These are phyloP conservation scores for Sanghuangporus weigelae DNA, from an alignment of 1,284 basidiomycete species.

Conservation along the genomic window DNA sequence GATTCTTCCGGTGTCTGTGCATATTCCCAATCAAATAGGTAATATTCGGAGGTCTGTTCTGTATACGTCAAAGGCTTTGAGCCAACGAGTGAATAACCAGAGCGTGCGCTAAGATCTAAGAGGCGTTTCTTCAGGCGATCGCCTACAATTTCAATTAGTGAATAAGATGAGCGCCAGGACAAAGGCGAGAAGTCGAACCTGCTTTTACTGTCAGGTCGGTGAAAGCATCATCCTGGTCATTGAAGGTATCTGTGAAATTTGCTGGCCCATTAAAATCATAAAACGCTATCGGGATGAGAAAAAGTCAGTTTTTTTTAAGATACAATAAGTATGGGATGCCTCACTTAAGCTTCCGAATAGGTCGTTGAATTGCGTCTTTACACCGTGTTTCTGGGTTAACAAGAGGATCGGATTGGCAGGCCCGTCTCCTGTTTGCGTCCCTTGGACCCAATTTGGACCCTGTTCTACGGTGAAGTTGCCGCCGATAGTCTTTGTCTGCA, in stretches of 20 bases:
- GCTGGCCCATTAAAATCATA: constrained; percentile 44
- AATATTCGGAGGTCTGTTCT: constrained; percentile 49
- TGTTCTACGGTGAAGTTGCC: constrained; percentile 45
- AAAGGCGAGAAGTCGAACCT: constrained; percentile 28
- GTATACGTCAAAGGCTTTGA: constrained; percentile 37
- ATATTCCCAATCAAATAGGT: constrained; percentile 48
- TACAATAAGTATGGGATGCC: constrained; percentile 20
- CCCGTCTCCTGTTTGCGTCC: constrained; percentile 47
- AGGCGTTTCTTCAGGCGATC: constrained; percentile 34
- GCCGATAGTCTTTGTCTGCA: constrained; percentile 45
- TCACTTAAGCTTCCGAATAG: constrained; percentile 45
- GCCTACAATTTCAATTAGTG: constrained; percentile 28
- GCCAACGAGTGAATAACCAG: constrained; percentile 45
- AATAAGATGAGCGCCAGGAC: constrained; percentile 1
- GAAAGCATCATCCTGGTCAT: constrained; percentile 37
- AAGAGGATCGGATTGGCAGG: constrained; percentile 55
- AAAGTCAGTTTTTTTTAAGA: not conserved
- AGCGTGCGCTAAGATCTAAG: constrained; percentile 44
- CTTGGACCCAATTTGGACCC: constrained; percentile 72
- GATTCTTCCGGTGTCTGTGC: constrained; percentile 55
- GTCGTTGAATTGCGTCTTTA: constrained; percentile 43
- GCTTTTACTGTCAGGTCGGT: constrained; percentile 36
- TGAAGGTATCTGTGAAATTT: constrained; percentile 42
- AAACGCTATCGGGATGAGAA: constrained; percentile 34
- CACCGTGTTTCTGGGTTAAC: constrained; percentile 53